Conservation (phyloP, 78 protist genomes). For the Abeoforma whisleri region DNA sequence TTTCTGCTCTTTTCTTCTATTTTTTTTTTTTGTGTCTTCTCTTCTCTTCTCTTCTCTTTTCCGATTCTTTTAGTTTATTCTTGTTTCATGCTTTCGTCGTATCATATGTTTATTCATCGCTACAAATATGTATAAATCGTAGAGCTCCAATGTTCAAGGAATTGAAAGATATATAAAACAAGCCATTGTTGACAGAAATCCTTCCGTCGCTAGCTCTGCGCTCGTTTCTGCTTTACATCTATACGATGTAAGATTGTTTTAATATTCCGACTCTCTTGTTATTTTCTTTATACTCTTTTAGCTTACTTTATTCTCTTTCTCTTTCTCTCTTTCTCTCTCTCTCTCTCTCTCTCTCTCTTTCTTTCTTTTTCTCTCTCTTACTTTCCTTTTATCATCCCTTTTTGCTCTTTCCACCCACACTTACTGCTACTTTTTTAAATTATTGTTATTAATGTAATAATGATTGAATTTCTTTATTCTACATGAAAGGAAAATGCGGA, state of each 20-base stretch:
- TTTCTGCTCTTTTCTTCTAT: too few species aligned
- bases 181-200: conserved; percentile 84
- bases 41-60: too few species aligned
- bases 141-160: conserved; percentile 15
- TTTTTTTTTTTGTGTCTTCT: too few species aligned
- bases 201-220: conserved; percentile 85
- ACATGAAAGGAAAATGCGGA: not conserved
- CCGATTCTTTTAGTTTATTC: too few species aligned
- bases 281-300: not conserved
- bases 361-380: not conserved
- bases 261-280: not conserved
- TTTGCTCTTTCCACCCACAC: too few species aligned
- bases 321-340: not conserved
- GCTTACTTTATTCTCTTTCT: not conserved
- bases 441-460: too few species aligned
- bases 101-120: too few species aligned
- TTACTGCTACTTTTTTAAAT: too few species aligned
- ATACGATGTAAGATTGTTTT: conserved; percentile 27
- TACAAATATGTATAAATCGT: too few species aligned
- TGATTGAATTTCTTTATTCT: not conserved
- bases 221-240: conserved; percentile 83
- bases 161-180: conserved; percentile 89
- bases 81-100: too few species aligned
- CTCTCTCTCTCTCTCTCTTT: not conserved
- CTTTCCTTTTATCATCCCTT: conserved; percentile 2